Evolutionary conservation across 805 yeast genomes (phyloP), one percentile per base, ranked within the genome.

Genomic region (Hanseniaspora mollemarum): DNA sequence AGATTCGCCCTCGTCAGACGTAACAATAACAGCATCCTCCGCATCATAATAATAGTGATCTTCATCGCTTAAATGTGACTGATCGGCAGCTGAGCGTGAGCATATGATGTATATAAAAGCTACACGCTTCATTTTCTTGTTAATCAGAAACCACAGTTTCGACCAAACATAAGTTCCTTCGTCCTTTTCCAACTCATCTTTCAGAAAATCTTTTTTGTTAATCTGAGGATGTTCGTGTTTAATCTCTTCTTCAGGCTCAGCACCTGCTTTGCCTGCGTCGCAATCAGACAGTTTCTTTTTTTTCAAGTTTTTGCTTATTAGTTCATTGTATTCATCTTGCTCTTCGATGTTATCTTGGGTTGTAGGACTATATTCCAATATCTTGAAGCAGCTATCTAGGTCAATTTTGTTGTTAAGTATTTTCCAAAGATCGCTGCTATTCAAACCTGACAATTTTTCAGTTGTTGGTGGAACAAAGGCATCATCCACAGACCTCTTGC

Each of bases 71-170:
- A 33, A 15, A 16, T 40, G 41, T 9, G 40, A 35, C 63, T 62
- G 45, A 64, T 55, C 44, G 58, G 60, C 43, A 72, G 66, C 43
- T 71, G 61, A 49, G 71, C 68, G 37, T 70, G 61, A 49, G 82
- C 81, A 51, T 78, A 46, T 79, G 55, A 92, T 68, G 58, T 85
- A 84, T 16, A 92, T 63, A 63, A 83, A 90, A 1, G 94, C 87
- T 2, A 92, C 97, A 55, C 97, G 76, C 67, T 90, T 90, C 67
- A 83, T 77, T 60, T 85, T 83, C 67, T 87, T 90, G 68, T 87
- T 92, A 67, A 83, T 87, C 41, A 90, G 78, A 64, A 92, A 92
- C 82, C 94, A 90, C 75, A 86, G 85, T 62, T 81, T 46, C n/a
- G 50, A 46, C 50, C 50, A 46, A 7, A 46, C 50, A 46, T 46